Conservation (phyloP, 306 rosid species). For the Datisca glomerata region DNA sequence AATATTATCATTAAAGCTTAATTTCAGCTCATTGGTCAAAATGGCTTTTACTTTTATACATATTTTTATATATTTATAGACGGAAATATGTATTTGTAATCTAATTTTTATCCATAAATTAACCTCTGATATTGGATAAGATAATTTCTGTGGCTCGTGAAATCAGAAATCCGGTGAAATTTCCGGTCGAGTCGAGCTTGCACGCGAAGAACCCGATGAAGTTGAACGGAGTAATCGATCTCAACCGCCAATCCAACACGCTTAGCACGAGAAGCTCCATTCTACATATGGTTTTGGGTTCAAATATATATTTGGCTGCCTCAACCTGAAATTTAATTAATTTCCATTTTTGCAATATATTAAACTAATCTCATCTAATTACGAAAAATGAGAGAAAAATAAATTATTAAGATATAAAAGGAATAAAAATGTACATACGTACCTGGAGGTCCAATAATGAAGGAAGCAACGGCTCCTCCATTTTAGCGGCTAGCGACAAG, state of each 20-base stretch:
- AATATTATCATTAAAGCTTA: background rate
- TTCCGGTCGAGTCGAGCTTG: conserved; percentile 71
- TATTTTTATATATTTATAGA: no score
- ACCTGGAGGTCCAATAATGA: conserved; percentile 87
- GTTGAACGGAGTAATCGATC: conserved; percentile 90
- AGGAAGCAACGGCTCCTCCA: conserved; percentile 92
- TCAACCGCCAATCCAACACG: conserved; percentile 86
- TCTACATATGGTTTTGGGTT: conserved; percentile 63
- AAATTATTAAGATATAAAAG: background rate
- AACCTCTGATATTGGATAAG: conserved; percentile 69
- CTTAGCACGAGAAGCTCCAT: conserved; percentile 89
- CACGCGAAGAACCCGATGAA: conserved; percentile 68
- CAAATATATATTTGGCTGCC: conserved; percentile 77
- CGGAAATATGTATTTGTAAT: no score
- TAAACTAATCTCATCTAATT: no score
- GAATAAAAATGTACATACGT: background rate
- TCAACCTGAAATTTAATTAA: conserved; percentile 34
- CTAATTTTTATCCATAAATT: background rate
- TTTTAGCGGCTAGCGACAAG: conserved; percentile 89
- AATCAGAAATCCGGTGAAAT: conserved; percentile 43
- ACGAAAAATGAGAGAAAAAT: no score
- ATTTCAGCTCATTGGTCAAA: no score
- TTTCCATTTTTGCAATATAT: no score
- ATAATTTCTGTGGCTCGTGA: conserved; percentile 76
- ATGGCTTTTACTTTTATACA: no score